Evolutionary conservation across 2,329 filamentous ascomycete species (phyloP).

Genomic region (Colletotrichum euphorbiae): DNA sequence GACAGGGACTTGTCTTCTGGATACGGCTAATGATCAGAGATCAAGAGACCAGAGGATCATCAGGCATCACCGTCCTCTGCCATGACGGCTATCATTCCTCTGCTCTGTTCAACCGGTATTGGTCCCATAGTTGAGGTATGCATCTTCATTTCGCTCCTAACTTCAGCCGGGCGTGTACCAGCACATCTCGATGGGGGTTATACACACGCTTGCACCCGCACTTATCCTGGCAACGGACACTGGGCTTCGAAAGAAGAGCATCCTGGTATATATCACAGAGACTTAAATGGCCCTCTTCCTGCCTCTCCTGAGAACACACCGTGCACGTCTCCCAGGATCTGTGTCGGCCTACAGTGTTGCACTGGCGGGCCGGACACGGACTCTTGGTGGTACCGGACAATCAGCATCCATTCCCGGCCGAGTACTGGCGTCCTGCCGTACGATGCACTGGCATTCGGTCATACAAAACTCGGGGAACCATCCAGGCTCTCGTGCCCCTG

Average conservation of each 20-base stretch:
- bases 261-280: too few species aligned
- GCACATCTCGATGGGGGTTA: slow-evolving; percentile 22
- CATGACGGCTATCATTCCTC: slow-evolving; percentile 22
- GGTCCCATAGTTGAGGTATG: slow-evolving; percentile 19
- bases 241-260: neutral
- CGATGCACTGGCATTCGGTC: slow-evolving; percentile 21
- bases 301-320: slow-evolving; percentile 1
- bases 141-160: slow-evolving; percentile 27
- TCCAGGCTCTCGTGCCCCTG: slow-evolving; percentile 6
- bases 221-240: neutral
- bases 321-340: slow-evolving; percentile 3
- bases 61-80: neutral
- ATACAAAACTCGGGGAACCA: slow-evolving; percentile 2
- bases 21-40: slow-evolving; percentile 32
- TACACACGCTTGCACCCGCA: neutral
- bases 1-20: neutral
- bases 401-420: slow-evolving; percentile 24
- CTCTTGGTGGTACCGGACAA: slow-evolving; percentile 11
- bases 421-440: slow-evolving; percentile 1
- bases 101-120: neutral
- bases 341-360: slow-evolving; percentile 21
- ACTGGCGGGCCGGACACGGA: slow-evolving; percentile 17
- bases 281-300: neutral
- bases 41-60: slow-evolving; percentile 18
- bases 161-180: slow-evolving; percentile 1